phyloP scores from a whole-genome alignment of 805 yeast genomes.

The Starmerella potacharoeniae region DNA sequence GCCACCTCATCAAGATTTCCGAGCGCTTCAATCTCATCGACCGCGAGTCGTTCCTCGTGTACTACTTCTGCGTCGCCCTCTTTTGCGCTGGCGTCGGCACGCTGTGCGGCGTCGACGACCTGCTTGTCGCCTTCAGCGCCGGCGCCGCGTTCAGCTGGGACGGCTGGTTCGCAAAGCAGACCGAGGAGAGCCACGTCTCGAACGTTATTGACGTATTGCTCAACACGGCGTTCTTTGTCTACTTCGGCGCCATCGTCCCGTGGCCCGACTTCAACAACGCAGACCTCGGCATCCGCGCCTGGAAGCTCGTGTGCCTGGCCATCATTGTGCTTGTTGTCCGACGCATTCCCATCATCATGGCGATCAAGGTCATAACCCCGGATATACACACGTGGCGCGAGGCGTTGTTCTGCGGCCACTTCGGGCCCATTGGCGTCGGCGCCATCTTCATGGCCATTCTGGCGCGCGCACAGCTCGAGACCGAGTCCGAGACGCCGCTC shows the following conservation, averaged over 20 bases:
- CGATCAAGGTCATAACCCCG: constrained; percentile 67
- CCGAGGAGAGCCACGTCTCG: constrained; percentile 78
- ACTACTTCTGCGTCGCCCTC: constrained; percentile 69
- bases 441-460: constrained; percentile 76
- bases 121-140: constrained; percentile 80
- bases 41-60: constrained; percentile 77
- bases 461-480: constrained; percentile 62
- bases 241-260: constrained; percentile 83
- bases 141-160: constrained; percentile 94
- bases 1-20: constrained; percentile 63
- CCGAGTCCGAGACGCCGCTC: constrained; percentile 47
- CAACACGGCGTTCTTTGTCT: constrained; percentile 77
- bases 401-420: constrained; percentile 87
- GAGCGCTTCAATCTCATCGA: constrained; percentile 61
- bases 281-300: constrained; percentile 51
- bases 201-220: constrained; percentile 77
- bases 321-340: constrained; percentile 63
- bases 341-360: constrained; percentile 70
- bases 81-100: constrained; percentile 85
- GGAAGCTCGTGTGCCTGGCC: constrained; percentile 72
- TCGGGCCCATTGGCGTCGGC: constrained; percentile 95
- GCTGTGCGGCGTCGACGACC: constrained; percentile 77
- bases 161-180: constrained; percentile 72
- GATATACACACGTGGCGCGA: constrained; percentile 88
- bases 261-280: constrained; percentile 66